Conservation (phyloP, 129 eudicot species). For the Flaveria sonorensis region DNA sequence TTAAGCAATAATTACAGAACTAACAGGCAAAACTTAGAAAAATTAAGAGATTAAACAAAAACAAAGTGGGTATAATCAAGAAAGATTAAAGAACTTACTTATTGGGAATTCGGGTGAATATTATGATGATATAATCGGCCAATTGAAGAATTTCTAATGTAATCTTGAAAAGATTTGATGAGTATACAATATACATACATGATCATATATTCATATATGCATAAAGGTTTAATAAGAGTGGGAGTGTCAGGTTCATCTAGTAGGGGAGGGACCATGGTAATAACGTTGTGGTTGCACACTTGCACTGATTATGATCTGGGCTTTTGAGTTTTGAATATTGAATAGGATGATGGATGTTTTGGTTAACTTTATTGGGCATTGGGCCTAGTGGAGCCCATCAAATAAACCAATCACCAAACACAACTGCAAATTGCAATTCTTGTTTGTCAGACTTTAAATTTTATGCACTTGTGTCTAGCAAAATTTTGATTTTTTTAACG, state of each 20-base stretch:
- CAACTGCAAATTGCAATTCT: not conserved
- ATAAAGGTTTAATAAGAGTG: not conserved
- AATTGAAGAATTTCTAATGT: constrained; percentile 19
- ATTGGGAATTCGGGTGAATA: constrained; percentile 11
- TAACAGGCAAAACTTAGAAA: not conserved
- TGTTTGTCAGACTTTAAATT: not conserved
- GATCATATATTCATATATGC: not conserved
- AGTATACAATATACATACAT: constrained; percentile 1
- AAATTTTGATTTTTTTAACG: too few relatives aligned
- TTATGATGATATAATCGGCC: constrained; percentile 7
- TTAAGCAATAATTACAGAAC: not conserved
- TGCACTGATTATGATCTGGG: not conserved
- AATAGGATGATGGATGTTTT: not conserved
- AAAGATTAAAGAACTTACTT: constrained; percentile 11
- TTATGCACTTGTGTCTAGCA: not conserved
- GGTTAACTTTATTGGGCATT: constrained; percentile 24
- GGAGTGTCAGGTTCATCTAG: not conserved
- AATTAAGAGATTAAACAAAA: constrained; percentile 3
- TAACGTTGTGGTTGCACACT: not conserved
- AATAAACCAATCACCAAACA: not conserved
- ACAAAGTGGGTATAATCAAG: constrained; percentile 14
- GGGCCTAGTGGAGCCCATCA: constrained; percentile 27
- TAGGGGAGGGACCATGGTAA: constrained; percentile 17
- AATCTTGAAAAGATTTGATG: constrained; percentile 5
- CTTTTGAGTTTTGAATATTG: not conserved